Evolutionary conservation across 345 rosid genomes (phyloP).

Genomic region (Murraya paniculata): DNA sequence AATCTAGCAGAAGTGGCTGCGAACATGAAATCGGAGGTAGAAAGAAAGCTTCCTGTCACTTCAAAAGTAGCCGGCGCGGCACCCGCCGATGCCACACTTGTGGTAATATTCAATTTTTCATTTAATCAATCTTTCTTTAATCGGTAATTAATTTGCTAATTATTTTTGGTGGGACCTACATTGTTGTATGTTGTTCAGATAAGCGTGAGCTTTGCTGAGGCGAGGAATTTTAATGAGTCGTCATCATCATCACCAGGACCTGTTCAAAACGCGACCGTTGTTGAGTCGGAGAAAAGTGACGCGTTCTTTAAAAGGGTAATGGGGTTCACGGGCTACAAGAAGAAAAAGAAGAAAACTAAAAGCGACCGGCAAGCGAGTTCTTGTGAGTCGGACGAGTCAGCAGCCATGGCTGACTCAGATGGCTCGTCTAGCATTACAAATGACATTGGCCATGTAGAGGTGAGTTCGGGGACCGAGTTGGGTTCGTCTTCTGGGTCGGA

Average conservation of each 20-base stretch:
- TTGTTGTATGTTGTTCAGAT: conserved; percentile 17
- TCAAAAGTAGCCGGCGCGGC: conserved; percentile 16
- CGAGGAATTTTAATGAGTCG: conserved; percentile 17
- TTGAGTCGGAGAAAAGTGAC: conserved; percentile 16
- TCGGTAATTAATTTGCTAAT: background rate
- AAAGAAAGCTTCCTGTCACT: conserved; percentile 25
- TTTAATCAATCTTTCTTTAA: too few relatives aligned
- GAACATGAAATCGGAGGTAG: conserved; percentile 15
- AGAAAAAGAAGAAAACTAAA: conserved; percentile 6
- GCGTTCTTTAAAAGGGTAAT: conserved; percentile 9
- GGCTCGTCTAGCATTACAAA: background rate
- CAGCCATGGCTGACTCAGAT: background rate
- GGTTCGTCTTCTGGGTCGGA: conserved; percentile 11
- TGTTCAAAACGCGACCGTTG: conserved; percentile 10
- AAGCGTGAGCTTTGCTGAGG: conserved; percentile 32
- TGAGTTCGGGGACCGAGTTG: conserved; percentile 6
- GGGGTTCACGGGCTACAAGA: conserved; percentile 7
- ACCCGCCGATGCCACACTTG: conserved; percentile 21
- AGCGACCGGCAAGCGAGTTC: background rate
- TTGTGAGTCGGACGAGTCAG: conserved; percentile 2
- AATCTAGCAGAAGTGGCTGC: conserved; percentile 33
- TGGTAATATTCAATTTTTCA: conserved; percentile 17
- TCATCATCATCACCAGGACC: background rate
- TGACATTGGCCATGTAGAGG: background rate
- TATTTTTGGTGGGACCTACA: background rate